Percentiles rank a stretch among this genome's conserved stretches.
These are phyloP conservation scores for Colletotrichum agaves DNA, from an alignment of 2,329 filamentous ascomycete species.

Conservation along the genomic window DNA sequence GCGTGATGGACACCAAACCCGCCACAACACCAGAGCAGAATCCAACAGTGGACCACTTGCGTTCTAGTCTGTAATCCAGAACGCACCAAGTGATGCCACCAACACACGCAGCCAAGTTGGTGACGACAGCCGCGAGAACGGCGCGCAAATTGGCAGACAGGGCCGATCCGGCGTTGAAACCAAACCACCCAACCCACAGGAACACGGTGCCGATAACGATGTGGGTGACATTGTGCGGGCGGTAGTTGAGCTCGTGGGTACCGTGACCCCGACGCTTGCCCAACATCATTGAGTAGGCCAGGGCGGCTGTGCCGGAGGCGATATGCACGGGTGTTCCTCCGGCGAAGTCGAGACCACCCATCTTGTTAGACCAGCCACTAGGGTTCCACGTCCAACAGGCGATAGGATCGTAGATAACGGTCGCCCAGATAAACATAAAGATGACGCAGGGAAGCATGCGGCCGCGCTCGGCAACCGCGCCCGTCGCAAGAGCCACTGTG, in stretches of 20 bases:
- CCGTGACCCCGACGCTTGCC: conserved; percentile 87
- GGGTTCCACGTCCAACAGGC: conserved; percentile 97
- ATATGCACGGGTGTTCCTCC: conserved; percentile 94
- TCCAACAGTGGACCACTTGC: conserved; percentile 92
- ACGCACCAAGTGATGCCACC: conserved; percentile 92
- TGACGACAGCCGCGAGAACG: conserved; percentile 87
- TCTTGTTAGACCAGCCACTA: conserved; percentile 79
- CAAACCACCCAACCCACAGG: conserved; percentile 96
- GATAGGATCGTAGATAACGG: conserved; percentile 90
- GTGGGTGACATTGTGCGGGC: conserved; percentile 92
- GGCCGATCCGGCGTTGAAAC: conserved; percentile 90
- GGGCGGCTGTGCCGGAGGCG: conserved; percentile 81
- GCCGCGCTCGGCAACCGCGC: conserved; percentile 86
- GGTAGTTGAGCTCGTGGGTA: conserved; percentile 89
- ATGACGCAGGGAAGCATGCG: conserved; percentile 88
- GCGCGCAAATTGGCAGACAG: conserved; percentile 84
- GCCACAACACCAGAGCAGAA: conserved; percentile 93
- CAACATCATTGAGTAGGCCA: conserved; percentile 92
- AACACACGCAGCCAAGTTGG: conserved; percentile 84
- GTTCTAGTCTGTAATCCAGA: conserved; percentile 87
- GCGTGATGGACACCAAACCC: conserved; percentile 88
- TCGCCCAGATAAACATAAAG: conserved; percentile 95
- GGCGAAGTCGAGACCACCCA: conserved; percentile 89
- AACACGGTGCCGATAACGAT: conserved; percentile 94
- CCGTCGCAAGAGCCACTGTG: conserved; percentile 85